A percentile compares a stretch with the other conserved stretches of the same genome.
phyloP scores from a whole-genome alignment of 192 early-diverging fungal genomes.

The Lobosporangium transversale region DNA sequence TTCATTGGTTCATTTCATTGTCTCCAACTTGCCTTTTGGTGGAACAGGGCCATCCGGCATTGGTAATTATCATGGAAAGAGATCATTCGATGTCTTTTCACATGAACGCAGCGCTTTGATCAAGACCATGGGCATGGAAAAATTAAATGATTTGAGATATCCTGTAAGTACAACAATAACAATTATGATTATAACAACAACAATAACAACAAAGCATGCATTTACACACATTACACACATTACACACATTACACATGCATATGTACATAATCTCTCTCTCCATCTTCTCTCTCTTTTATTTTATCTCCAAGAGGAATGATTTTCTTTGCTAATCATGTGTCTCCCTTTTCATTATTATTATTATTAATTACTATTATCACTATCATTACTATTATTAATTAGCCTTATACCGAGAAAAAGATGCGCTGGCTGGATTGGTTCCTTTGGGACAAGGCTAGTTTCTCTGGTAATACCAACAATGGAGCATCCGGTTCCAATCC shows the following conservation, averaged over 20 bases:
- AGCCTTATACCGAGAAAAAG: slow-evolving; percentile 54
- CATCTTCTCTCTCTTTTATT: background rate
- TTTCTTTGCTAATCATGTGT: background rate
- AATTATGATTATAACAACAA: no score
- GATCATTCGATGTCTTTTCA: slow-evolving; percentile 84
- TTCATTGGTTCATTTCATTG: slow-evolving; percentile 72
- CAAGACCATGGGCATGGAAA: slow-evolving; percentile 53
- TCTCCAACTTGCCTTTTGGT: slow-evolving; percentile 81
- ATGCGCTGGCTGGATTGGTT: slow-evolving; percentile 52
- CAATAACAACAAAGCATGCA: no score
- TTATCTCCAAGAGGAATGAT: no score
- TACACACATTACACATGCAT: no score
- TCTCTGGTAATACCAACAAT: slow-evolving; percentile 11
- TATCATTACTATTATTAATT: background rate
- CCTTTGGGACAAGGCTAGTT: slow-evolving; percentile 46
- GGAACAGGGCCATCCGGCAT: slow-evolving; percentile 88
- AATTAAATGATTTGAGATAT: slow-evolving; percentile 43
- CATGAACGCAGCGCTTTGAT: slow-evolving; percentile 73
- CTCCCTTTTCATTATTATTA: no score
- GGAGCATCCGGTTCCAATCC: slow-evolving; percentile 7
- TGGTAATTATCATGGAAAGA: slow-evolving; percentile 85
- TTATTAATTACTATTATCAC: background rate
- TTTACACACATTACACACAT: no score
- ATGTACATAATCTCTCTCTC: background rate
- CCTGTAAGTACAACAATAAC: slow-evolving; percentile 20